Conservation (phyloP, 306 rosid genomes). For the Prunus armeniaca region DNA sequence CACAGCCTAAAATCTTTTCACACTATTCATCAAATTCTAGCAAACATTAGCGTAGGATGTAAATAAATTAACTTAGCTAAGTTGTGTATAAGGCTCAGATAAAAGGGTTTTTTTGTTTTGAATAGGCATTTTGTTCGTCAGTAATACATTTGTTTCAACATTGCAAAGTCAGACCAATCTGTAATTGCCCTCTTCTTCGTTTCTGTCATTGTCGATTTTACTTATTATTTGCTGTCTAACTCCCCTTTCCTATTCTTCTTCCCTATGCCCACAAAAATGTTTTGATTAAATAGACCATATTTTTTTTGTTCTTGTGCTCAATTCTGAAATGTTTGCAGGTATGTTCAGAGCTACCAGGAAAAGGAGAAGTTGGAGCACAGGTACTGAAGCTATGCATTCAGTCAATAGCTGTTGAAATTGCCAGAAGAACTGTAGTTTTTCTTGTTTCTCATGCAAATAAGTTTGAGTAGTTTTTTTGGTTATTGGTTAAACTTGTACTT, state of each 20-base stretch:
- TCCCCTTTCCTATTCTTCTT: background rate
- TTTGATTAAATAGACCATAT: background rate
- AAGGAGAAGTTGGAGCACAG: slow-evolving; percentile 66
- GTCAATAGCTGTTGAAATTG: background rate
- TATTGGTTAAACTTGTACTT: slow-evolving; percentile 9
- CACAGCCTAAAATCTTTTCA: background rate
- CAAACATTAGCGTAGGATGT: background rate
- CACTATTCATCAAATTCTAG: background rate
- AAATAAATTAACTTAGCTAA: background rate
- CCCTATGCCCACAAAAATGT: background rate
- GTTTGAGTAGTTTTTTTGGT: background rate
- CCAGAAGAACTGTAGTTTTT: background rate
- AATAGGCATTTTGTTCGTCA: background rate
- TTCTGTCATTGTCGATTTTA: background rate
- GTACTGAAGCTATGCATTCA: slow-evolving; percentile 34
- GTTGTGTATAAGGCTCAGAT: background rate
- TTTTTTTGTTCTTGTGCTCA: background rate
- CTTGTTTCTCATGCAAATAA: slow-evolving; percentile 18
- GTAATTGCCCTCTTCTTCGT: background rate
- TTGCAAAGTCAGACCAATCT: background rate
- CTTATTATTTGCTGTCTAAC: background rate
- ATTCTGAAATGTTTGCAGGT: slow-evolving; percentile 36
- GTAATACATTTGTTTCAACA: background rate
- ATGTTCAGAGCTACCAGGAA: slow-evolving; percentile 53
- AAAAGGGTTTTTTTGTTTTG: background rate